Evolutionary conservation across 192 early-diverging fungal genomes (phyloP), one percentile per base, ranked within the genome.

Genomic region (Dispira simplex): DNA sequence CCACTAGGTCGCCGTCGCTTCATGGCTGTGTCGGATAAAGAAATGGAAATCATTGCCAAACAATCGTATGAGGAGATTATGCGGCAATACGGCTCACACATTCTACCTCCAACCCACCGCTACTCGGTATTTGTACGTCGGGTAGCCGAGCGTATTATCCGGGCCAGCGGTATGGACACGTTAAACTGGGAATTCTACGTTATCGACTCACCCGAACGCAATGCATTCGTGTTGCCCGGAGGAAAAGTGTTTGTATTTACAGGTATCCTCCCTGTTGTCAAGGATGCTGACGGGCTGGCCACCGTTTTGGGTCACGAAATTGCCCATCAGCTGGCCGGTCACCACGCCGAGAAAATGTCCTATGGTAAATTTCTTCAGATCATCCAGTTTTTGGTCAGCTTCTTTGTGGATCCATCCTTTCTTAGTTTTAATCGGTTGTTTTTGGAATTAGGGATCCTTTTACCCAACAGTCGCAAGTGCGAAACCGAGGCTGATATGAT

Each of bases 211-310:
- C 79, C 81, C 2, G 83, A 93, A 70, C 77, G 72, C 66, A 98
- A 97, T 72, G 95, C 95, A 4, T 95, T 98, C 73, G 94, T 97
- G 11, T 73, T 95, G 49, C 93, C 96, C 1, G 92, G 91, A 44
- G 92, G 92, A 44, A 93, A 94, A 72, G 86, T 98, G 0, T 98
- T 98, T 83, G 96, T 98, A 39, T 98, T 97, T 65, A 91, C 91
- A 25, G 96, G 96, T 5, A 82, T 98, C 20, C 75, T 98, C 4
- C 86, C 86, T 2, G 74, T 98, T 27, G 81, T 82, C 0, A 60
- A 77, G 56, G 83, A 89, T 70, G 89, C 92, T 70, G 81, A 88
- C 68, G 93, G 92, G 11, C 68, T 98, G 69, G 96, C 96, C 8
- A 88, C 94, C 0, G 92, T 98, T 2, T 67, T 98, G 23, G 88